Evolutionary conservation across 2,329 filamentous ascomycete species (phyloP), one percentile per base, ranked within the genome.

Genomic region (Colletotrichum costaricense): DNA sequence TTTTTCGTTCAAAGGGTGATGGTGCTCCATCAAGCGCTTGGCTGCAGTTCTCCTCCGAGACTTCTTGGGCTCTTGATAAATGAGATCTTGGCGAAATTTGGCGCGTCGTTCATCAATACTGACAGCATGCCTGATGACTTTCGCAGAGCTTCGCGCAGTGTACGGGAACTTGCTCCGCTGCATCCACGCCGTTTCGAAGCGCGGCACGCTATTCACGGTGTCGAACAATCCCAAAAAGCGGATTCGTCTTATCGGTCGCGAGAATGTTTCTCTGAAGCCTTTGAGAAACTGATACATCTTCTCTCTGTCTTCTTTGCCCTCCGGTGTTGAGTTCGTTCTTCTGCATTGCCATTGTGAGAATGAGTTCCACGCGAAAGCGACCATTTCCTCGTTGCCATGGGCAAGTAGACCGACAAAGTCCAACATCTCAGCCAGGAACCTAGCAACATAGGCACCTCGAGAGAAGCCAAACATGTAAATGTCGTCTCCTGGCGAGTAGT

Each of bases 331-430:
- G 70, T 79, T 78, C 0, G 85, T 83, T 11, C 86, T 83, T 8
- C 92, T 88, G 56, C 87, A 88, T 78, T 94, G 92, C 92, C 92
- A 95, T 79, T 92, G 90, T 8, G 92, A 89, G 78, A 95, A 95
- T 0, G 93, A 92, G 80, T 93, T 95, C 94, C 94, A 97, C 0
- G 93, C 94, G 79, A 97, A 97, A 4, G 89, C 87, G 64, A 94
- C 91, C 91, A 97, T 93, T 76, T 97, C 94, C 78, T 97, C 93
- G 77, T 97, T 97, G 12, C 94, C 94, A 64, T 93, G 92, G 14
- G 92, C 93, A 16, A 97, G 86, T 0, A 97, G 86, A 1, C 95
- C 94, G 67, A 97, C 91, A 76, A 94, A 92, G 78, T 97, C 94
- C 7, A 97, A 87, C 94, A 96, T 96, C 79, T 97, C 94, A 0